phyloP scores from a whole-genome alignment of 108 stramenopile genomes.

The Cylindrotheca fusiformis region DNA sequence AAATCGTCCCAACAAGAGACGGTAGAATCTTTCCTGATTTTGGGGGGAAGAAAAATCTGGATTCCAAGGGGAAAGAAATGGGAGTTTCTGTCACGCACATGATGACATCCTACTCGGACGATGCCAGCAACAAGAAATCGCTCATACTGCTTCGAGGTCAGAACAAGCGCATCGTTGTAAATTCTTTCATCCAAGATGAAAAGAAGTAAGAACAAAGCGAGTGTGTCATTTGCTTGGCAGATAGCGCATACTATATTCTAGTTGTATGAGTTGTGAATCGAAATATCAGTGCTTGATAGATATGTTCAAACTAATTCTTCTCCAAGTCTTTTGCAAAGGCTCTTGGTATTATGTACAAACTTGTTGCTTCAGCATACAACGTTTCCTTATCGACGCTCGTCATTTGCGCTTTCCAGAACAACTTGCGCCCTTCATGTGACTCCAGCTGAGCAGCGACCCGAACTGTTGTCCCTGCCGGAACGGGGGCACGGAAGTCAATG shows the following conservation, averaged over 20 bases:
- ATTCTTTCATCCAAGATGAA: conserved; percentile 26
- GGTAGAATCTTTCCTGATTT: conserved; percentile 52
- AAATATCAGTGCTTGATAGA: too few species aligned
- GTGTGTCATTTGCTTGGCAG: too few species aligned
- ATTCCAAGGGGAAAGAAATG: conserved; percentile 26
- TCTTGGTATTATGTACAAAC: conserved; percentile 51
- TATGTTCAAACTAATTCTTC: too few species aligned
- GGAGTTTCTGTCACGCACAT: conserved; percentile 48
- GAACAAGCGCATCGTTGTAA: conserved; percentile 41
- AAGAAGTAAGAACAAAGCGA: neutral
- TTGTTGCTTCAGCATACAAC: conserved; percentile 49
- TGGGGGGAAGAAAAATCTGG: conserved; percentile 36
- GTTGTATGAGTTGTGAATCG: too few species aligned
- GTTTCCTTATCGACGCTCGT: conserved; percentile 27
- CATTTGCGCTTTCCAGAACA: conserved; percentile 41
- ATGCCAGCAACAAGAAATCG: conserved; percentile 32
- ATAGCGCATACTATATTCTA: too few species aligned
- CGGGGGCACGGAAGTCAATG: conserved; percentile 39
- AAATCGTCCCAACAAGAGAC: conserved; percentile 35
- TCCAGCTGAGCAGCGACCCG: conserved; percentile 20
- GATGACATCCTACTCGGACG: conserved; percentile 54
- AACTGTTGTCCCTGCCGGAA: conserved; percentile 32
- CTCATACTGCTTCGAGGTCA: conserved; percentile 50
- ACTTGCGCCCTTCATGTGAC: conserved; percentile 35
- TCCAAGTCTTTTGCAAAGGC: too few species aligned